Conservation (phyloP, 345 rosid genomes). For the Lepidium didymum region DNA sequence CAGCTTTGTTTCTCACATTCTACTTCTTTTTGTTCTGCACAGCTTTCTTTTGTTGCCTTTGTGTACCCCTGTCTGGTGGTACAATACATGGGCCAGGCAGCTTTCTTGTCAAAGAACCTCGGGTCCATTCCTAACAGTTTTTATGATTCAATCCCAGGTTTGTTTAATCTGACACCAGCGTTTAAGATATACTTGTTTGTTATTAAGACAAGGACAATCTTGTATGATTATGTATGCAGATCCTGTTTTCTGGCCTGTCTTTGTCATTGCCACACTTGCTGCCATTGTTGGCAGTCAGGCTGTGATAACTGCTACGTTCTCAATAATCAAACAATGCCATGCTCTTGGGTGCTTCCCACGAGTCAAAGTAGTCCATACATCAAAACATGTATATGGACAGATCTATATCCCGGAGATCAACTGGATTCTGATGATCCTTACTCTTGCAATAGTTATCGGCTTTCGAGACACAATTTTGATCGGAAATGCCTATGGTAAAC, state of each 20-base stretch:
- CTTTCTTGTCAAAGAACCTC: constrained; percentile 71
- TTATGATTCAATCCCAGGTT: constrained; percentile 77
- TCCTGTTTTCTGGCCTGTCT: constrained; percentile 80
- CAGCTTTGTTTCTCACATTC: constrained; percentile 11
- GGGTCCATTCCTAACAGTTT: constrained; percentile 43
- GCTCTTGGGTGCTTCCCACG: constrained; percentile 97
- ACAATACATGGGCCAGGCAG: constrained; percentile 99
- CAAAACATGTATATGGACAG: constrained; percentile 76
- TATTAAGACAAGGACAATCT: constrained; percentile 1
- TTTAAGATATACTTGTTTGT: not conserved
- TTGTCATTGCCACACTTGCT: constrained; percentile 83
- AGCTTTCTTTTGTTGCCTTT: constrained; percentile 69
- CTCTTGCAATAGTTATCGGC: constrained; percentile 75
- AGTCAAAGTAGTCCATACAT: constrained; percentile 89
- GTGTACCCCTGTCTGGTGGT: constrained; percentile 91
- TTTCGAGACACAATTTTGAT: constrained; percentile 67
- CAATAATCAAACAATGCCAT: constrained; percentile 84
- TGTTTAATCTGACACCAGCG: constrained; percentile 17
- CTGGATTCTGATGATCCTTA: constrained; percentile 92
- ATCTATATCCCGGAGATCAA: constrained; percentile 95
- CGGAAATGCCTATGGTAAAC: constrained; percentile 92
- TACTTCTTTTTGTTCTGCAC: constrained; percentile 29
- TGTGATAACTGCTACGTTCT: constrained; percentile 81
- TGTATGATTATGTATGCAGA: constrained; percentile 38
- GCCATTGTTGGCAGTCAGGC: constrained; percentile 92